phyloP scores from a whole-genome alignment of 768 basidiomycete genomes.

The Serendipita sp. region DNA sequence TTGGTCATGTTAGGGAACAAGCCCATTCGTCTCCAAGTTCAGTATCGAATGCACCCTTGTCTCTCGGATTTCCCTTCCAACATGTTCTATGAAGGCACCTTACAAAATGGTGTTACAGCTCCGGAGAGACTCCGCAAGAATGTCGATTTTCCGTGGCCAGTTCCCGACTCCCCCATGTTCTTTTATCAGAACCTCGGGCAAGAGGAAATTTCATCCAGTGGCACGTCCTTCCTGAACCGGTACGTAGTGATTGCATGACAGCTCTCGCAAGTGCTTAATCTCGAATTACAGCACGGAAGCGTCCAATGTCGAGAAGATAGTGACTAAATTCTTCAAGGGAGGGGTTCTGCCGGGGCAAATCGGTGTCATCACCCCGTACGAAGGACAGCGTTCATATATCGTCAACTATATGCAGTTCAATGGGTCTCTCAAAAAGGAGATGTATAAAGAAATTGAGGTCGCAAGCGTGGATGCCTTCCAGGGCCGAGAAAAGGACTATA shows the following conservation, averaged over 20 bases:
- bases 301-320: constrained; percentile 98
- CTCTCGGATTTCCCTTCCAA: constrained; percentile 98
- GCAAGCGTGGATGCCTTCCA: constrained; percentile 99
- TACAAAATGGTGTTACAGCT: constrained; percentile 98
- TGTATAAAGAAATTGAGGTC: constrained; percentile 99
- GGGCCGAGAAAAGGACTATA: constrained; percentile 98
- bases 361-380: constrained; percentile 97
- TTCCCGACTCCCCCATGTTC: constrained; percentile 96
- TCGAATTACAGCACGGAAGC: constrained; percentile 97
- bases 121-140: constrained; percentile 95
- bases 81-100: constrained; percentile 99
- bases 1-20: constrained; percentile 89
- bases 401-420: constrained; percentile 99
- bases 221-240: constrained; percentile 96
- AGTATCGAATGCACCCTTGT: constrained; percentile 99
- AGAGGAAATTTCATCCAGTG: constrained; percentile 96
- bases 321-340: constrained; percentile 99
- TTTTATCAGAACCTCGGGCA: constrained; percentile 99
- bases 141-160: constrained; percentile 98
- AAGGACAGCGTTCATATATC: constrained; percentile 95
- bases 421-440: constrained; percentile 95
- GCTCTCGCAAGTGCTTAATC: constrained; percentile 6
- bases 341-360: constrained; percentile 93
- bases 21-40: constrained; percentile 95
- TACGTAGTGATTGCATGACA: constrained; percentile 22